phyloP scores from a whole-genome alignment of 306 rosid species.

The Cyclanthera cordifolia region DNA sequence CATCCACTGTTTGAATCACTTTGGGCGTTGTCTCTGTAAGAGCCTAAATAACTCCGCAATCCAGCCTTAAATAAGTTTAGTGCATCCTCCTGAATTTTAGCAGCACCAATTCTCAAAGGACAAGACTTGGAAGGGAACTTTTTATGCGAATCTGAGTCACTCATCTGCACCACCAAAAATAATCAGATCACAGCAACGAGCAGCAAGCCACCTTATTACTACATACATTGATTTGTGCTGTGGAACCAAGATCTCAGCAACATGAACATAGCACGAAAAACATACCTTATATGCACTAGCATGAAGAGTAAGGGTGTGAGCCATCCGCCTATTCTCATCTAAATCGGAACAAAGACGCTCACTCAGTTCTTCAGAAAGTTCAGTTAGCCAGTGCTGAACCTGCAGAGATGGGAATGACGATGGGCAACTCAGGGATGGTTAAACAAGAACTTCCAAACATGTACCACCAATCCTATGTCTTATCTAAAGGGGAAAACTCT shows the following conservation, averaged over 20 bases:
- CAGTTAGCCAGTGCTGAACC: constrained; percentile 83
- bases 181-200: constrained; percentile 13
- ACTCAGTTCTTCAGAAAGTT: constrained; percentile 68
- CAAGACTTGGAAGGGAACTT: constrained; percentile 92
- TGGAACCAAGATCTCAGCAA: background rate
- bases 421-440: constrained; percentile 3
- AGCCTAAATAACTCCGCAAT: constrained; percentile 59
- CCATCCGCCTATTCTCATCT: constrained; percentile 74
- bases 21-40: constrained; percentile 27
- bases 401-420: constrained; percentile 18
- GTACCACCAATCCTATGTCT: constrained; percentile 1
- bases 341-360: constrained; percentile 75
- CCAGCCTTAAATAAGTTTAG: constrained; percentile 69
- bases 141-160: constrained; percentile 55
- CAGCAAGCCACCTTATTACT: background rate
- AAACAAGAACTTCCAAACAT: background rate
- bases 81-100: constrained; percentile 91
- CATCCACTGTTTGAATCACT: constrained; percentile 44
- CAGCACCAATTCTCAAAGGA: constrained; percentile 72
- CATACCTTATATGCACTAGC: constrained; percentile 64
- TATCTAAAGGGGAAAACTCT: background rate
- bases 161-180: constrained; percentile 36
- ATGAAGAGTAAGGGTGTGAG: constrained; percentile 67
- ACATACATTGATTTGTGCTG: background rate
- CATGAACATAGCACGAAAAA: constrained; percentile 3